These are phyloP conservation scores for Beauveria brongniartii DNA, from an alignment of 2,329 filamentous ascomycete species.

Conservation along the genomic window DNA sequence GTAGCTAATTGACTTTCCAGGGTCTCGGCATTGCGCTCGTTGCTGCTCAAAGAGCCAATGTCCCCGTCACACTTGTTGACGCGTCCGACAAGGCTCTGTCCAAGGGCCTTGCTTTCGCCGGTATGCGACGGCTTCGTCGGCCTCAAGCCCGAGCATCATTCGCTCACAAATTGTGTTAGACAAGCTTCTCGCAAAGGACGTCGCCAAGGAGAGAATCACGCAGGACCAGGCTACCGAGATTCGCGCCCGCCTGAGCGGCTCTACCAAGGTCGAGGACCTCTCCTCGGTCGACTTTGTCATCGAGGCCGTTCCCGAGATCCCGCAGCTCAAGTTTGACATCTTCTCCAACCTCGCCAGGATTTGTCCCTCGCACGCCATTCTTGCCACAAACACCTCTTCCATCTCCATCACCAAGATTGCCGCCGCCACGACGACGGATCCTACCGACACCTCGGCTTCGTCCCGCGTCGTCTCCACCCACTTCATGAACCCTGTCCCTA, in stretches of 20 bases:
- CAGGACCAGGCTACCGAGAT: constrained; percentile 70
- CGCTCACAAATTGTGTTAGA: constrained; percentile 40
- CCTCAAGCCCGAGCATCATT: not conserved
- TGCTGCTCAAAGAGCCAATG: constrained; percentile 72
- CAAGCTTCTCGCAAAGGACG: constrained; percentile 88
- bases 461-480: constrained; percentile 91
- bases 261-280: constrained; percentile 68
- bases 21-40: constrained; percentile 94
- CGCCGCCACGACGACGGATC: constrained; percentile 70
- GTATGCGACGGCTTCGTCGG: constrained; percentile 34
- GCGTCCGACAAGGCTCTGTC: constrained; percentile 75
- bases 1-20: constrained; percentile 37
- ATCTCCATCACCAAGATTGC: constrained; percentile 97
- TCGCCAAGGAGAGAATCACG: constrained; percentile 77
- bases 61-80: constrained; percentile 83
- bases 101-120: constrained; percentile 84
- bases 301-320: constrained; percentile 92
- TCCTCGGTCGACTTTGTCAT: constrained; percentile 91
- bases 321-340: constrained; percentile 77
- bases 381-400: constrained; percentile 97
- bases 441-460: constrained; percentile 70
- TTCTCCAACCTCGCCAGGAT: constrained; percentile 77
- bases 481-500: constrained; percentile 98
- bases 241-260: constrained; percentile 59
- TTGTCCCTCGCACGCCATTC: constrained; percentile 74